Percentiles rank a stretch among this genome's conserved stretches.
These are phyloP conservation scores for Linum usitatissimum DNA, from an alignment of 345 rosid species.

Conservation along the genomic window DNA sequence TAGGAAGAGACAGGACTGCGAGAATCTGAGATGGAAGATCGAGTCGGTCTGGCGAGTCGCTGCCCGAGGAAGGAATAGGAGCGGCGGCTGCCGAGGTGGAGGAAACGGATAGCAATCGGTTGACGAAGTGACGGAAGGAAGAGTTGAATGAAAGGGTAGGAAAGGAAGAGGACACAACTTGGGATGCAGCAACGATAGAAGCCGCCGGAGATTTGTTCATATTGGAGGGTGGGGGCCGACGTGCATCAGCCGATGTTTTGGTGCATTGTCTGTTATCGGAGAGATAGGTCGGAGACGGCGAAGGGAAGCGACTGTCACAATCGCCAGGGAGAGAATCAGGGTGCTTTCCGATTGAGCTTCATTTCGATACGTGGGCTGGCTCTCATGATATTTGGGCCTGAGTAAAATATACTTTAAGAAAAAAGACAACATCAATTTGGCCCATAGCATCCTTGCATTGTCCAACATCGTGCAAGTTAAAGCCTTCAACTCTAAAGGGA, in stretches of 20 bases:
- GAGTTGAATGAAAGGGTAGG: conserved; percentile 10
- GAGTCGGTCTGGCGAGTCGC: conserved; percentile 14
- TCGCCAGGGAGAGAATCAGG: too few relatives aligned
- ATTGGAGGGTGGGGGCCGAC: conserved; percentile 4
- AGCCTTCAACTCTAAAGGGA: too few relatives aligned
- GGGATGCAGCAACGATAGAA: neutral
- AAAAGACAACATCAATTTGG: too few relatives aligned
- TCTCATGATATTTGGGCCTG: too few relatives aligned
- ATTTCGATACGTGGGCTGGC: too few relatives aligned
- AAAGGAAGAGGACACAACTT: conserved; percentile 12
- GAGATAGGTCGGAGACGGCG: neutral
- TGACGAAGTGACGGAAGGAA: conserved; percentile 7
- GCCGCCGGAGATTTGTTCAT: conserved; percentile 22
- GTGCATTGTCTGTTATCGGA: conserved; percentile 3
- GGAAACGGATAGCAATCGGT: neutral
- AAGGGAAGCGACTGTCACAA: too few relatives aligned
- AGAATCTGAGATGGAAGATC: conserved; percentile 27
- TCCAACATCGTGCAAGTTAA: too few relatives aligned
- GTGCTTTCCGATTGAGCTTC: too few relatives aligned
- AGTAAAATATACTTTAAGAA: too few relatives aligned
- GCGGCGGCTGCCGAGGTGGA: conserved; percentile 11
- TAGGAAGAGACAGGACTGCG: conserved; percentile 38
- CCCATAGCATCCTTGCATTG: too few relatives aligned
- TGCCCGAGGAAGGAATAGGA: conserved; percentile 11
- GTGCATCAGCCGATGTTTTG: neutral